Evolutionary conservation across 106 monocot species (phyloP), one percentile per base, ranked within the genome.

Genomic region (Chionographis japonica): DNA sequence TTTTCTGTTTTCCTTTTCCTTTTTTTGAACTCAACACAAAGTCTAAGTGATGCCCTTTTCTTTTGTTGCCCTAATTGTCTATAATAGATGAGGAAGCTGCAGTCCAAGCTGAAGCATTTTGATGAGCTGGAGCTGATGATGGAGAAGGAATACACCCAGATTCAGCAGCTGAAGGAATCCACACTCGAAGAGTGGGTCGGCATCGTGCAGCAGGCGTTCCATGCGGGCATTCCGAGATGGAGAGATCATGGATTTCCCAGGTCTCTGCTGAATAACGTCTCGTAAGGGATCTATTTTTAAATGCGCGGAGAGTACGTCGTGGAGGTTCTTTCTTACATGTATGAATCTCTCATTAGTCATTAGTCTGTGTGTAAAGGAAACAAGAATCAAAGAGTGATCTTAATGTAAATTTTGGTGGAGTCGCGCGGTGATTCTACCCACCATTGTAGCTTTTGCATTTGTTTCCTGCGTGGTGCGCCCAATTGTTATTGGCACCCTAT

Each of bases 101-200:
- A 79, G 58, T 77, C 63, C 42, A 97, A 92, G 68, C 84, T 84
- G 68, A 95, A 89, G 75, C 84, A 89, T 78, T 85, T 95, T 56
- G 77, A 72, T 41, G 95, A 89, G 71, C 51, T 84, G 40, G 84
- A 86, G 67, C 58, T 57, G 9, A 89, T 92, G 4, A 89, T 95
- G 95, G 86, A 95, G 62, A 63, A 89, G 57, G 86, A 95, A 69
- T 80, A 84, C 50, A 16, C 36, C 14, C 49, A 74, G 37, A 62
- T 92, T 36, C 86, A 92, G 70, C 77, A 84, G 71, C 43, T 66
- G 37, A 97, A 97, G 65, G 75, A 72, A 51, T 73, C 63, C 36
- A 62, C 78, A 8, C 40, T 86, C 10, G 72, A 81, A 9, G 89
- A 95, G 52, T 91, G 95, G 91, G 27, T 89, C 3, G n/a, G 3